A percentile compares a stretch with the other conserved stretches of the same genome.
These are phyloP conservation scores for Choricystis sp. DNA, from an alignment of 139 green algal genomes.

Conservation along the genomic window DNA sequence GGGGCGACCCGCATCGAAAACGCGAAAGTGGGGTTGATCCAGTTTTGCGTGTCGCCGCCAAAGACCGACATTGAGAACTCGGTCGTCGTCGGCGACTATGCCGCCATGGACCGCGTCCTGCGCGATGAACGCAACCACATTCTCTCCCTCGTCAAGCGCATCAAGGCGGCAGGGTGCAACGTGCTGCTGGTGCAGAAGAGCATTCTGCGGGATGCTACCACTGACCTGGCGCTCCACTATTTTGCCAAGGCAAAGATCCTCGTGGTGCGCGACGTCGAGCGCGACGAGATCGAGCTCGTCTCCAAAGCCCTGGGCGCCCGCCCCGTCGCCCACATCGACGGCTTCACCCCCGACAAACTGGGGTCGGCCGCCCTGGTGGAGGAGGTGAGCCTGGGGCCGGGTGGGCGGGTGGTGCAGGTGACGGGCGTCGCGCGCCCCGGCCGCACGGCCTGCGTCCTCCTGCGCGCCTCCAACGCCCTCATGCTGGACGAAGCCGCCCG, in stretches of 20 bases:
- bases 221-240: constrained; percentile 95
- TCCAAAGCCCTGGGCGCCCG: constrained; percentile 88
- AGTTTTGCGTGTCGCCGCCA: constrained; percentile 88
- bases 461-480: constrained; percentile 93
- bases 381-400: constrained; percentile 53
- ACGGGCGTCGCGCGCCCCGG: constrained; percentile 80
- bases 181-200: constrained; percentile 98
- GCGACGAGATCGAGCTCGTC: constrained; percentile 98
- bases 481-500: constrained; percentile 78
- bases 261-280: constrained; percentile 92
- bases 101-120: constrained; percentile 34
- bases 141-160: constrained; percentile 94
- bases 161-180: constrained; percentile 86
- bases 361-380: constrained; percentile 72
- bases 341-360: constrained; percentile 91
- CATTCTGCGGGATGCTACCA: constrained; percentile 92
- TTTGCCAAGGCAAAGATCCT: constrained; percentile 94
- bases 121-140: constrained; percentile 98
- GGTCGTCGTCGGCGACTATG: constrained; percentile 57
- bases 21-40: constrained; percentile 88
- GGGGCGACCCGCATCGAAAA: constrained; percentile 84
- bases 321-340: constrained; percentile 90
- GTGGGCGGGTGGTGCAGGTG: constrained; percentile 76
- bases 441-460: constrained; percentile 77
- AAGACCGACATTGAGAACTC: constrained; percentile 99